phyloP scores from a whole-genome alignment of 164 flowering plant genomes.

The Brasenia schreberi region DNA sequence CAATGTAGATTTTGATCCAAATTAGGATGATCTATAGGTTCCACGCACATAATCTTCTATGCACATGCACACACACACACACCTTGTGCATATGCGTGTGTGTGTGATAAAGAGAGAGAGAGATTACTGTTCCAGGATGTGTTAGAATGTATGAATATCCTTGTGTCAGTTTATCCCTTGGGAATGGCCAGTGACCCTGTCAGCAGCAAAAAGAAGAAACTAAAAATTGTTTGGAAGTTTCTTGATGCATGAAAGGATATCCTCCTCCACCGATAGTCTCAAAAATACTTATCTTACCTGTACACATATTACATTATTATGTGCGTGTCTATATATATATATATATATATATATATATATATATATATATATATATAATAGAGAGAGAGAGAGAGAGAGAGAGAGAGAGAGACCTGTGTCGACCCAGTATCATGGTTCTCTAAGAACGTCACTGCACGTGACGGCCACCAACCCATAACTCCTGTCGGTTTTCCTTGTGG shows the following conservation, averaged over 20 bases:
- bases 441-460: conserved; percentile 58
- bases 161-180: conserved; percentile 44
- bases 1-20: not conserved
- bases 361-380: too few species aligned
- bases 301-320: too few species aligned
- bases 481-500: conserved; percentile 59
- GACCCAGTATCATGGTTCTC: conserved; percentile 68
- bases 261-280: not conserved
- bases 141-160: conserved; percentile 60
- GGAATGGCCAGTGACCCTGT: conserved; percentile 66
- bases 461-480: conserved; percentile 62
- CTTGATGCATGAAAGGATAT: not conserved
- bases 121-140: conserved; percentile 51
- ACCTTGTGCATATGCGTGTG: not conserved
- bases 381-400: conserved; percentile 3
- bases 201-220: conserved; percentile 1
- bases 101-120: not conserved
- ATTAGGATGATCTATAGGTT: not conserved
- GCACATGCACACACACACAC: too few species aligned
- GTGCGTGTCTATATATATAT: too few species aligned
- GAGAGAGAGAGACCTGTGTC: conserved; percentile 31
- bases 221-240: not conserved
- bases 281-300: too few species aligned
- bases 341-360: too few species aligned
- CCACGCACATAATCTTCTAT: too few species aligned